A percentile compares a stretch with the other conserved stretches of the same genome.
These are phyloP conservation scores for Vitis amurensis DNA, from an alignment of 164 flowering plant genomes.

Conservation along the genomic window DNA sequence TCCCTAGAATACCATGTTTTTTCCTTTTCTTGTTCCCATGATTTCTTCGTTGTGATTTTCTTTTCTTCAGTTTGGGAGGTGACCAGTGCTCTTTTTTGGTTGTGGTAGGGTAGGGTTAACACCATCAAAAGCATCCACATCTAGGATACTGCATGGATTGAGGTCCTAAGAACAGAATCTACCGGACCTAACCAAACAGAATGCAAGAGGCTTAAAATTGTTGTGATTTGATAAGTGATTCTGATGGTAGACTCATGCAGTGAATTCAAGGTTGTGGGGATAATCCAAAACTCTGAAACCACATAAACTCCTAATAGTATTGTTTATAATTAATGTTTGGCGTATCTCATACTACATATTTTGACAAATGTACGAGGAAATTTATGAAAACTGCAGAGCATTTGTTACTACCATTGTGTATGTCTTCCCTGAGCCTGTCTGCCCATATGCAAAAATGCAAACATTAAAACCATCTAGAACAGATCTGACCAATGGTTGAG, in stretches of 20 bases:
- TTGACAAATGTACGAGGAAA: neutral
- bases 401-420: conserved; percentile 78
- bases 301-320: no score
- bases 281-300: no score
- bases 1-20: no score
- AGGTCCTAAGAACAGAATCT: neutral
- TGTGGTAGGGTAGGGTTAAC: no score
- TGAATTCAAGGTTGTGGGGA: neutral
- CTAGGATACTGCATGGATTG: neutral
- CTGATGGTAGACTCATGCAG: neutral
- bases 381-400: neutral
- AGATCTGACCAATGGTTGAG: conserved; percentile 79
- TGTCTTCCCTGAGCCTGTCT: conserved; percentile 97
- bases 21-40: no score
- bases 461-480: conserved; percentile 90
- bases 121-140: neutral
- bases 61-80: no score
- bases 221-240: neutral
- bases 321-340: no score
- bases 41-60: no score
- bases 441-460: conserved; percentile 97
- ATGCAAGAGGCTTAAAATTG: neutral
- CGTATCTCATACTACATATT: no score
- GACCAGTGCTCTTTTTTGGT: no score
- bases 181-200: neutral